Evolutionary conservation across 306 rosid genomes (phyloP).

Genomic region (Lupinus albus): DNA sequence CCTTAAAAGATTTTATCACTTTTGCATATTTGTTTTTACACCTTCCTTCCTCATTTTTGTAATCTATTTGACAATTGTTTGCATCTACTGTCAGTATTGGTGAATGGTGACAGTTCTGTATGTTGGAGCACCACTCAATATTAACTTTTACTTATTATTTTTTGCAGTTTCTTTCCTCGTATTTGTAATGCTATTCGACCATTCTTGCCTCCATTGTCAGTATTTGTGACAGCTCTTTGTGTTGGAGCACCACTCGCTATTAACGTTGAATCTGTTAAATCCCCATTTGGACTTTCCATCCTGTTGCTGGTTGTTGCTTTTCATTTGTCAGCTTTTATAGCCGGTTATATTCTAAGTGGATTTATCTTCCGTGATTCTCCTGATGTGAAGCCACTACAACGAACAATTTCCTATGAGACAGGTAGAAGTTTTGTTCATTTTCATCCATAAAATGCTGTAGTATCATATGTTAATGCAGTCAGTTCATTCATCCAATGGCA

Average conservation of each 20-base stretch:
- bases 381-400: slow-evolving; percentile 73
- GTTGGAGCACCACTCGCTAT: slow-evolving; percentile 97
- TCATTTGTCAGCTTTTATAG: slow-evolving; percentile 73
- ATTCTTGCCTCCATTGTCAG: slow-evolving; percentile 84
- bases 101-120: slow-evolving; percentile 75
- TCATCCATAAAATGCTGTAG: slow-evolving; percentile 18
- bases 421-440: slow-evolving; percentile 51
- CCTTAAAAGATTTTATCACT: slow-evolving; percentile 23
- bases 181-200: slow-evolving; percentile 73
- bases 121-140: slow-evolving; percentile 93
- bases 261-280: slow-evolving; percentile 69
- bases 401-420: slow-evolving; percentile 91
- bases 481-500: slow-evolving; percentile 43
- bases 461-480: slow-evolving; percentile 5
- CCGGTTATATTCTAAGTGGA: slow-evolving; percentile 76
- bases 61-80: slow-evolving; percentile 70
- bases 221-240: slow-evolving; percentile 78
- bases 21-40: slow-evolving; percentile 42
- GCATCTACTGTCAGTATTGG: slow-evolving; percentile 82
- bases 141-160: slow-evolving; percentile 50
- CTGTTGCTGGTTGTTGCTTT: slow-evolving; percentile 68
- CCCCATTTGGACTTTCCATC: slow-evolving; percentile 73
- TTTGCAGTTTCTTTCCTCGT: slow-evolving; percentile 74
- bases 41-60: slow-evolving; percentile 73
- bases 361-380: slow-evolving; percentile 55